Evolutionary conservation across 2,329 filamentous ascomycete genomes (phyloP).

Genomic region (Sporothrix inflata): DNA sequence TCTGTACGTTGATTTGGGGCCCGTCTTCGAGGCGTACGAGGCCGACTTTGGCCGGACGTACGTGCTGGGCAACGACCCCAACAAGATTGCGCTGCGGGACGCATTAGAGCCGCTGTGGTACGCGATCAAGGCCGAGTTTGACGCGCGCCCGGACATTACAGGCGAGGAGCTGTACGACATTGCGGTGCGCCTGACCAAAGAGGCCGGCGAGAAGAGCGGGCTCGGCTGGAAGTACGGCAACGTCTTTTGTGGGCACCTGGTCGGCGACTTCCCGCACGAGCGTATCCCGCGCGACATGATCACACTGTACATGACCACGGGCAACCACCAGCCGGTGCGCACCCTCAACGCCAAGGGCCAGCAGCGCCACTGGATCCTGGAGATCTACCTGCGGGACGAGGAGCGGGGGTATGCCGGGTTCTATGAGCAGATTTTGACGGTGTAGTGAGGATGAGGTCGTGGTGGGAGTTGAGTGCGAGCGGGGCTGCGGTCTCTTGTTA

Average conservation of each 20-base stretch:
- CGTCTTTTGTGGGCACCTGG: slow-evolving; percentile 22
- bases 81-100: slow-evolving; percentile 22
- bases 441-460: neutral
- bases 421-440: slow-evolving; percentile 25
- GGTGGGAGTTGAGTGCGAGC: neutral
- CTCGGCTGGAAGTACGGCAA: slow-evolving; percentile 22
- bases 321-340: slow-evolving; percentile 15
- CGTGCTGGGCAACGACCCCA: slow-evolving; percentile 23
- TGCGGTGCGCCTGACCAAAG: neutral
- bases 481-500: too few species aligned
- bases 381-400: slow-evolving; percentile 23
- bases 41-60: slow-evolving; percentile 27
- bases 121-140: slow-evolving; percentile 23
- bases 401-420: slow-evolving; percentile 19
- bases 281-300: slow-evolving; percentile 25
- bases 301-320: slow-evolving; percentile 22
- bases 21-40: slow-evolving; percentile 25
- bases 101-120: slow-evolving; percentile 25
- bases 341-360: slow-evolving; percentile 17
- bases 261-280: slow-evolving; percentile 28
- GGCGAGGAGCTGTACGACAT: slow-evolving; percentile 21
- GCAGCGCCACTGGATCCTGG: slow-evolving; percentile 28
- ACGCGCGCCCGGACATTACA: slow-evolving; percentile 12
- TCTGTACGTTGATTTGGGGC: slow-evolving; percentile 24
- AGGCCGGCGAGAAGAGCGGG: slow-evolving; percentile 1